Evolutionary conservation across 495 filamentous ascomycete genomes (phyloP), one percentile per base, ranked within the genome.

Genomic region (Penicillium turbatum): DNA sequence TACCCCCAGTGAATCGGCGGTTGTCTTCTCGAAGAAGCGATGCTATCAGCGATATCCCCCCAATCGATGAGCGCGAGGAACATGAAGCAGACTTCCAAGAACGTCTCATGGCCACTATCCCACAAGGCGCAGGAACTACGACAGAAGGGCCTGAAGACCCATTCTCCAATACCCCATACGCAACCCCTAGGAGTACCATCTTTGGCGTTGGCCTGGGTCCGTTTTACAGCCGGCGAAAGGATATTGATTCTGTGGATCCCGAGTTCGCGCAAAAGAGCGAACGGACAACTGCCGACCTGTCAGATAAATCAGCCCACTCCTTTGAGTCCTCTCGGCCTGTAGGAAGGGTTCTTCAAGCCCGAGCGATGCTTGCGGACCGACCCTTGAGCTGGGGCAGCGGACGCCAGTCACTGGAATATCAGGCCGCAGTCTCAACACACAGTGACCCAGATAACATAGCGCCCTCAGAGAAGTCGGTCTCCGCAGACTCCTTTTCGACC

Each of bases 31-130:
- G 75, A 30, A 70, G 71, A 38, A 71, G 72, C 26, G 73, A 76
- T 21, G 69, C 68, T 5, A 70, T 74, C 29, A 78, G 80, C 17
- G 67, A 73, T 35, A 86, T 86, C 16, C 81, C 84, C 54, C 79
- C 82, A 5, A 88, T 89, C 63, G 76, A 83, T n/a, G 86, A 90
- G 67, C 75, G 72, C 6, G 90, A 95, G 36, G 88, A 91, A 45
- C 83, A 81, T 29, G 76, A 76, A 31, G 70, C 65, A 5, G 51
- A 51, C 48, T 64, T 52, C 48, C 60, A 48, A 47, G 67, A 60
- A 55, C 62, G 39, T 27, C 57, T 61, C 2, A 63, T 69, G 61
- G 49, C 63, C 13, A 60, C 55, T 1, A 57, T 66, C 43, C 54
- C 66, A 30, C 34, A 51, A 24, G 27, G 54, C 16, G n/a, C 17